These are phyloP conservation scores for Pythium coloratum DNA, from an alignment of 352 stramenopile genomes.

Conservation along the genomic window DNA sequence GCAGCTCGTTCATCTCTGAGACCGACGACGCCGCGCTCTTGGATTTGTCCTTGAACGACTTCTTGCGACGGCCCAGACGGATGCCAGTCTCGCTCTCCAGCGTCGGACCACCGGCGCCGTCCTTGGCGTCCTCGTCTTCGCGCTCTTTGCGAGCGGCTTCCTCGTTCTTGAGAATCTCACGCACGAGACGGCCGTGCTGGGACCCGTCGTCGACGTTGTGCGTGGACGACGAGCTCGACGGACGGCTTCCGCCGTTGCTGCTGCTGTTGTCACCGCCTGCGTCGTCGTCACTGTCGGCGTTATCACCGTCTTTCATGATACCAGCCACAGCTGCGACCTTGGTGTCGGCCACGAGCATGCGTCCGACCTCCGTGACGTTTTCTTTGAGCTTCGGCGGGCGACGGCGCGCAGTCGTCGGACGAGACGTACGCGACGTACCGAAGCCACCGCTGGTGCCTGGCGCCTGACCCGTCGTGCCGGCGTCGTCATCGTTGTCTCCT, in stretches of 20 bases:
- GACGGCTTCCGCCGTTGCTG: constrained; percentile 29
- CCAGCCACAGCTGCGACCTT: constrained; percentile 75
- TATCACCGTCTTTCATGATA: constrained; percentile 86
- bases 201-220: constrained; percentile 39
- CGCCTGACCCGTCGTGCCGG: constrained; percentile 20
- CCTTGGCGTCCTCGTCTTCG: constrained; percentile 63
- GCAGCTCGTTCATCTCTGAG: constrained; percentile 78
- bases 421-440: constrained; percentile 65
- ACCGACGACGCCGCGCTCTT: constrained; percentile 68
- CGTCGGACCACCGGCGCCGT: constrained; percentile 28
- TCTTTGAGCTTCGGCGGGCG: constrained; percentile 87
- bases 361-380: constrained; percentile 77
- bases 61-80: constrained; percentile 64
- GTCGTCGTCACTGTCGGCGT: constrained; percentile 78
- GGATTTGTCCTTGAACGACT: constrained; percentile 83
- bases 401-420: constrained; percentile 83
- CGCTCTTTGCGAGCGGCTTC: constrained; percentile 64
- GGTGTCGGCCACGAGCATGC: constrained; percentile 69
- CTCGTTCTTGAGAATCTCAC: constrained; percentile 85
- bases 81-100: constrained; percentile 72
- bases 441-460: constrained; percentile 52
- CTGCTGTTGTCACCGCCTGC: constrained; percentile 39
- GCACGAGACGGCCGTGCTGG: constrained; percentile 69
- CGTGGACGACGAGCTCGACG: constrained; percentile 20
- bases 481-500: constrained; percentile 34